Evolutionary conservation across 352 stramenopile genomes (phyloP).

Genomic region (Phytopythium sindhum): DNA sequence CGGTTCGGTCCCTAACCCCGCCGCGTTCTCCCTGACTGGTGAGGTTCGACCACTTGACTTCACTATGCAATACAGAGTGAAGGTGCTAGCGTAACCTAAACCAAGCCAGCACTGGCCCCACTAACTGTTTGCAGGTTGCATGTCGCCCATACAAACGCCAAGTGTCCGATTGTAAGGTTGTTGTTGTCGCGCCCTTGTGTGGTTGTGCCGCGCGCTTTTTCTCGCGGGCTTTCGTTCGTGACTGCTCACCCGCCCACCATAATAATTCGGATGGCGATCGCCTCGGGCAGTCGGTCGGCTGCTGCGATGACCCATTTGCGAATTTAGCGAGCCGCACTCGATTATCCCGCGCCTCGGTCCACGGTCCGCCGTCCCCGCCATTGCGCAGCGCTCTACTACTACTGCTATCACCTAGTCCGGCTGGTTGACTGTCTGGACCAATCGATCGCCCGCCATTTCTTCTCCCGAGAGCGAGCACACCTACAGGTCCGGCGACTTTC

Average conservation of each 20-base stretch:
- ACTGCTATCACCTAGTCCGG: neutral
- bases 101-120: no score
- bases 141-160: neutral
- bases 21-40: neutral
- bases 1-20: constrained; percentile 3
- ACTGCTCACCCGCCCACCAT: neutral
- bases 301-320: neutral
- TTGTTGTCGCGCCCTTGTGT: neutral
- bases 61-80: constrained; percentile 3
- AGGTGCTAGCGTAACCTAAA: neutral
- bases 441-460: constrained; percentile 12
- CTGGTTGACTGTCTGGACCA: neutral
- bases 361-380: neutral
- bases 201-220: constrained; percentile 1
- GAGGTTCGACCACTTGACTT: neutral
- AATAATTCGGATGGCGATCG: neutral
- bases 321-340: neutral
- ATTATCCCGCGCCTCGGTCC: no score
- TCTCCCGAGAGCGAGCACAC: neutral
- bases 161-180: constrained; percentile 3
- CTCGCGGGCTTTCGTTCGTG: neutral
- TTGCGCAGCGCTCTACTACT: neutral
- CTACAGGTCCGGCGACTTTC: neutral
- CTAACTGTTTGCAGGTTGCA: neutral
- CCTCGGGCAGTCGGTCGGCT: neutral